Evolutionary conservation across 306 rosid genomes (phyloP).

Genomic region (Glycine tomentella): DNA sequence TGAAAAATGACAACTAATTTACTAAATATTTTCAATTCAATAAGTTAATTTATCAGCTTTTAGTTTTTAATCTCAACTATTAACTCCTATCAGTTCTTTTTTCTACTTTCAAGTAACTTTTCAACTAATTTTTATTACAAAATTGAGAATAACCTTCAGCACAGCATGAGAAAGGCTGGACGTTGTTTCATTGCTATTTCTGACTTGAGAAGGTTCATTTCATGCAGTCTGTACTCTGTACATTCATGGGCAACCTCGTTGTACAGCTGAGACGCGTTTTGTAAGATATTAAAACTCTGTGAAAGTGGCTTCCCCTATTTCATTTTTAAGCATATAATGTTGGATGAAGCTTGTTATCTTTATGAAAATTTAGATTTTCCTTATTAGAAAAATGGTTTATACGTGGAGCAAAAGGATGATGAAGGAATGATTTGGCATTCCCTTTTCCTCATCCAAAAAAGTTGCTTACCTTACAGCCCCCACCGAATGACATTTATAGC

Average conservation of each 20-base stretch:
- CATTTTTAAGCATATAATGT: background rate
- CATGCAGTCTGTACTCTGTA: background rate
- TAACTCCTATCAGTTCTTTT: background rate
- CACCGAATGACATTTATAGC: slow-evolving; percentile 36
- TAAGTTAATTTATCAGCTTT: background rate
- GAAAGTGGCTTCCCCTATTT: slow-evolving; percentile 16
- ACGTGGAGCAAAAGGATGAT: slow-evolving; percentile 20
- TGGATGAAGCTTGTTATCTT: background rate
- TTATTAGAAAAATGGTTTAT: no score
- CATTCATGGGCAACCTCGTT: background rate
- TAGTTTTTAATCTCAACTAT: background rate
- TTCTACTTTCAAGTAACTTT: background rate
- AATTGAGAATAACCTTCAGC: background rate
- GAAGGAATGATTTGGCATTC: slow-evolving; percentile 41
- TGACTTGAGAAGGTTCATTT: slow-evolving; percentile 4
- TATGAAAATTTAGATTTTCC: background rate
- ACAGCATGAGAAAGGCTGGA: background rate
- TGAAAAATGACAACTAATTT: no score
- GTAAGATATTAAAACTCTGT: background rate
- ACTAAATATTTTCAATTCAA: background rate
- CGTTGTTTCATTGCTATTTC: background rate
- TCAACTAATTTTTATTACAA: background rate
- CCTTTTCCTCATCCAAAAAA: slow-evolving; percentile 17
- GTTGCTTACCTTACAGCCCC: slow-evolving; percentile 1
- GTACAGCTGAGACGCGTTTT: background rate